Percentiles rank a stretch among this genome's conserved stretches.
Evolutionary conservation across 1,139 yeast species (phyloP).

Genomic region (Saccharomyces hybrid): DNA sequence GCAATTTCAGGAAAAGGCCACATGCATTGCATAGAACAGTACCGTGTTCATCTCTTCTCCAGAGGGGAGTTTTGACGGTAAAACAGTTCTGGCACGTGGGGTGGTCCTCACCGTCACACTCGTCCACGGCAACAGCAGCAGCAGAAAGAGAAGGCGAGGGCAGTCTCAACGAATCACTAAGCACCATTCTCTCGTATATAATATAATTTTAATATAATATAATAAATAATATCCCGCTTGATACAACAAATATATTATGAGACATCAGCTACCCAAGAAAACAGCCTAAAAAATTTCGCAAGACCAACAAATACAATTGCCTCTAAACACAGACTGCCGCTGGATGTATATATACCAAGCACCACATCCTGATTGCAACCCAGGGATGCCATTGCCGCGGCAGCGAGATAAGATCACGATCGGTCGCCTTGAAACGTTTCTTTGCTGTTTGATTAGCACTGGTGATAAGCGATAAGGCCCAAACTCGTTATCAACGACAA

Average conservation of each 20-base stretch:
- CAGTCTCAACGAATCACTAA: not conserved
- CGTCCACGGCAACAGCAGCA: not conserved
- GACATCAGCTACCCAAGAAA: not conserved
- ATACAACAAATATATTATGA: not conserved
- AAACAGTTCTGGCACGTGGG: constrained; percentile 72
- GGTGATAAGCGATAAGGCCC: not conserved
- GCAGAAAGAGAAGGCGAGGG: not conserved
- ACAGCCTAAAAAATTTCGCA: not conserved
- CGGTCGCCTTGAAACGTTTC: not conserved
- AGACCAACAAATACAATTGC: not conserved
- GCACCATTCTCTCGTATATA: not conserved
- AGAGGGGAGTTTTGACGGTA: constrained; percentile 83
- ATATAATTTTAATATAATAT: not conserved
- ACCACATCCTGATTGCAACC: not conserved
- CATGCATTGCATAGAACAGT: constrained; percentile 91
- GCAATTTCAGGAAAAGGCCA: constrained; percentile 79
- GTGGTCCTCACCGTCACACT: not conserved
- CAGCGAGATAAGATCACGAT: not conserved
- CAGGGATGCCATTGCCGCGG: not conserved
- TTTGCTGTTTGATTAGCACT: not conserved
- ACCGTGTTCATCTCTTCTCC: constrained; percentile 90
- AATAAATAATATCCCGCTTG: not conserved
- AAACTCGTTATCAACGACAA: constrained; percentile 1
- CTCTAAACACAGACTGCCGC: not conserved
- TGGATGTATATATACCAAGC: not conserved